phyloP scores from a whole-genome alignment of 495 filamentous ascomycete species.

The Oidiodendron maius region DNA sequence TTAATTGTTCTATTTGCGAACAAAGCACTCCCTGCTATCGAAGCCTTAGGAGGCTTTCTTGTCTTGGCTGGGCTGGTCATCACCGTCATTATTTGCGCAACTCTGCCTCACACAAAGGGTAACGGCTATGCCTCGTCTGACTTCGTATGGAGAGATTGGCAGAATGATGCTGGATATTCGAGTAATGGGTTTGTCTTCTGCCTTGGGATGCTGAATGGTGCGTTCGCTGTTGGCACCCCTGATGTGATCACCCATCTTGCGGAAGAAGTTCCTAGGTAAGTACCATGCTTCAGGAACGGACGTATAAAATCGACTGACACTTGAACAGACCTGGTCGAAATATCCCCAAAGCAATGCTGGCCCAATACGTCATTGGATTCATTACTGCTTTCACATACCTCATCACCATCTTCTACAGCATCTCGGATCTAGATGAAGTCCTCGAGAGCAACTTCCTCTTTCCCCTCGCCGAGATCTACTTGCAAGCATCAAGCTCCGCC shows the following conservation, averaged over 20 bases:
- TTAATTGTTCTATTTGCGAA: conserved; percentile 65
- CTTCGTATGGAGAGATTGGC: conserved; percentile 49
- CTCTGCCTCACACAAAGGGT: conserved; percentile 55
- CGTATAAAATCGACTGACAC: too few species aligned
- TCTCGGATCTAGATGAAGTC: conserved; percentile 58
- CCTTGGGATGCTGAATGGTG: conserved; percentile 77
- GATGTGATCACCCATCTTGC: conserved; percentile 59
- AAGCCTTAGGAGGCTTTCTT: conserved; percentile 59
- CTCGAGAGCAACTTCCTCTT: conserved; percentile 46
- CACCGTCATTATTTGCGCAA: conserved; percentile 66
- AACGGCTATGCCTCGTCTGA: conserved; percentile 44
- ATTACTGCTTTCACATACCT: conserved; percentile 67
- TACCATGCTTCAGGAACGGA: too few species aligned
- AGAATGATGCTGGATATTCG: conserved; percentile 17
- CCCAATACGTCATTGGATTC: conserved; percentile 55
- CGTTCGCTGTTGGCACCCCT: conserved; percentile 78
- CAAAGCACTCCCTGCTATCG: conserved; percentile 56
- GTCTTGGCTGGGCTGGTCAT: conserved; percentile 63
- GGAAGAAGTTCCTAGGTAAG: neutral
- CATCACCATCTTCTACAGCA: conserved; percentile 67
- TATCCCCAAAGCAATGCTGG: conserved; percentile 55
- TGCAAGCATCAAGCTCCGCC: conserved; percentile 59
- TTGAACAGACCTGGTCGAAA: conserved; percentile 45
- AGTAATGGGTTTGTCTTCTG: conserved; percentile 71
- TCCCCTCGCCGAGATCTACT: conserved; percentile 74